Evolutionary conservation across 2,329 filamentous ascomycete species (phyloP), one percentile per base, ranked within the genome.

Genomic region (Xylariaceae sp.): DNA sequence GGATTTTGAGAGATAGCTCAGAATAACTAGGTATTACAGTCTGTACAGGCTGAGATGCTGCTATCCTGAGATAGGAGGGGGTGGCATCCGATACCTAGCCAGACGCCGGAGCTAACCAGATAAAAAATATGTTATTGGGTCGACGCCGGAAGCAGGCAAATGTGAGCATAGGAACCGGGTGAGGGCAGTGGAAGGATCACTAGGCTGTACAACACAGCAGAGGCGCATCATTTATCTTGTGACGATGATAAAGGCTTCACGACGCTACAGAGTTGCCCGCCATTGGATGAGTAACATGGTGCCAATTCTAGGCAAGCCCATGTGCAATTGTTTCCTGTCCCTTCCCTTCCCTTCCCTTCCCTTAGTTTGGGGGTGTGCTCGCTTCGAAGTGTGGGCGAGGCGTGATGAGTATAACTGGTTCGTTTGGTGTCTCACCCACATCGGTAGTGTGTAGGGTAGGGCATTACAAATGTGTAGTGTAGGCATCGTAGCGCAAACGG

Each of bases 151-250:
- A 35, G 40, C 35, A 46, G 29, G 47, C 39, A 34, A 19, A 32
- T 45, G 32, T 40, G 39, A 30, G 49, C 40, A 50, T 9, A 45
- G 46, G 43, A 54, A 47, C 53, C 44, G 50, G 53, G 51, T 59
- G 54, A 54, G 41, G 6, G 45, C 29, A 32, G 42, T 43, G 48
- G 40, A 52, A 41, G 51, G 41, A 47, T 52, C 34, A 52, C 41
- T 47, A 54, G 45, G 50, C 54, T 57, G 57, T 52, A 59, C 54
- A 59, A 57, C 54, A 39, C 54, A 59, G 54, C 57, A 51, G 19
- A 47, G 19, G 37, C 32, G 51, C 29, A n/a, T 47, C 32, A 53
- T 44, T 19, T 34, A 49, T 57, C 47, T 54, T 34, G 37, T 54
- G 54, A 54, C 29, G 42, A 30, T 26, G 41, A 43, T 19, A 47